Conservation (phyloP, 768 basidiomycete species). For the Rhizopogon sp. region DNA sequence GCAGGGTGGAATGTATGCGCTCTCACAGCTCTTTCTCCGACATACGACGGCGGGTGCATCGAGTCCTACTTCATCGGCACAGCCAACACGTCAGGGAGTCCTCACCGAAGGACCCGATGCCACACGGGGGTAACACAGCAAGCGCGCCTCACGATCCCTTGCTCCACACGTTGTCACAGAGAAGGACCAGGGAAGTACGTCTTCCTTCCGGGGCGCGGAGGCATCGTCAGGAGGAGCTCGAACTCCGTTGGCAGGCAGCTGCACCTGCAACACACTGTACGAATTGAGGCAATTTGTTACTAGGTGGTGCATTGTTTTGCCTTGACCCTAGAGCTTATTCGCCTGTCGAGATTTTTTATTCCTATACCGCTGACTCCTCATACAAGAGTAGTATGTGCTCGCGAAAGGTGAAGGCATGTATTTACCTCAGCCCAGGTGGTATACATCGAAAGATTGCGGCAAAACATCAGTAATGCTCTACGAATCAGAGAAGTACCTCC, state of each 20-base stretch:
- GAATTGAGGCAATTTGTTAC: not conserved
- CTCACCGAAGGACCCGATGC: conserved; percentile 70
- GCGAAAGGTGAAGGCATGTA: no score
- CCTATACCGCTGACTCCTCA: no score
- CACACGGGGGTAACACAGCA: conserved; percentile 71
- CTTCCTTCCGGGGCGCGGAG: conserved; percentile 32
- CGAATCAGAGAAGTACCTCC: no score
- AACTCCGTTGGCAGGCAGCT: not conserved
- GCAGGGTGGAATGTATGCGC: conserved; percentile 65
- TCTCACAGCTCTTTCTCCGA: conserved; percentile 37
- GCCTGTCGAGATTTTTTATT: no score
- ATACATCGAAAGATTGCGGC: no score
- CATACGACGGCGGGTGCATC: conserved; percentile 15
- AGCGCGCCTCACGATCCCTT: conserved; percentile 66
- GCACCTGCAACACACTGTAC: not conserved
- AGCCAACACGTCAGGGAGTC: conserved; percentile 42
- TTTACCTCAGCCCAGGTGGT: no score
- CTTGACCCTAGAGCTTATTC: not conserved
- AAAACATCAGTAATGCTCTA: no score
- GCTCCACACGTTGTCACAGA: conserved; percentile 68
- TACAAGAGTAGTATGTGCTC: no score
- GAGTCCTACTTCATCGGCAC: conserved; percentile 13
- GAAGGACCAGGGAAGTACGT: conserved; percentile 58
- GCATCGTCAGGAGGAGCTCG: conserved; percentile 13
- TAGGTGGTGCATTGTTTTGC: no score